Percentiles rank a stretch among this genome's conserved stretches.
Evolutionary conservation across 1,284 basidiomycete species (phyloP).

Genomic region (Sporisorium exsertum): DNA sequence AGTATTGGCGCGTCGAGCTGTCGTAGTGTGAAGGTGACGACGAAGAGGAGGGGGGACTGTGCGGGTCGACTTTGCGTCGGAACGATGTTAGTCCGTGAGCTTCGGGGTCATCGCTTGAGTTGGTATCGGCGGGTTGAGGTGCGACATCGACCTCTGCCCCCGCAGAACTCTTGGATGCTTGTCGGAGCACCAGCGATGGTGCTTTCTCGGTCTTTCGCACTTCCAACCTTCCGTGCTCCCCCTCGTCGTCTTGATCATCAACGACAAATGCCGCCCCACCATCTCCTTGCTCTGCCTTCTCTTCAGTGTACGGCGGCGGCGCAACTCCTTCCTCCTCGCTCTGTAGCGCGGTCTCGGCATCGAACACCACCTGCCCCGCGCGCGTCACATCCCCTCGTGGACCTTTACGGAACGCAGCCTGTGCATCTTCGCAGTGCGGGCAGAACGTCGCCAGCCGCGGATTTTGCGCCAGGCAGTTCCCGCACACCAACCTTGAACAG

Average conservation of each 20-base stretch:
- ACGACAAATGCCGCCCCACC: conserved; percentile 23
- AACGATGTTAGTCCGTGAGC: neutral
- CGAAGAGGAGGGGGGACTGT: conserved; percentile 1
- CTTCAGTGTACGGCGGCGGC: conserved; percentile 36
- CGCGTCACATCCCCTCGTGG: conserved; percentile 48
- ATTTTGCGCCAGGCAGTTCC: conserved; percentile 23
- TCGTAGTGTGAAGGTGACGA: conserved; percentile 3
- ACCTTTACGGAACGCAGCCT: conserved; percentile 45
- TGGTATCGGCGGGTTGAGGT: neutral
- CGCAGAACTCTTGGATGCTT: conserved; percentile 24
- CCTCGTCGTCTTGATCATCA: conserved; percentile 13
- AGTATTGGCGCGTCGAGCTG: conserved; percentile 47
- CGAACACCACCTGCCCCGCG: conserved; percentile 46
- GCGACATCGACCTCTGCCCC: conserved; percentile 28
- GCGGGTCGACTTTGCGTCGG: conserved; percentile 26
- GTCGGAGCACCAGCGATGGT: conserved; percentile 14
- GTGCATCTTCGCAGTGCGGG: conserved; percentile 52
- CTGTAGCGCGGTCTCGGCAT: conserved; percentile 14
- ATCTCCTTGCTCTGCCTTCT: too few relatives aligned
- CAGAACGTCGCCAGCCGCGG: conserved; percentile 50
- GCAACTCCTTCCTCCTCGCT: neutral
- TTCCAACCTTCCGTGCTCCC: neutral
- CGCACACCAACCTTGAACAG: conserved; percentile 39
- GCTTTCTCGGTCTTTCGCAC: neutral
- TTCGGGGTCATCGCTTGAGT: neutral